Percentiles rank a stretch among this genome's conserved stretches.
phyloP scores from a whole-genome alignment of 140 eudicot species.

The Erigeron philadelphicus region DNA sequence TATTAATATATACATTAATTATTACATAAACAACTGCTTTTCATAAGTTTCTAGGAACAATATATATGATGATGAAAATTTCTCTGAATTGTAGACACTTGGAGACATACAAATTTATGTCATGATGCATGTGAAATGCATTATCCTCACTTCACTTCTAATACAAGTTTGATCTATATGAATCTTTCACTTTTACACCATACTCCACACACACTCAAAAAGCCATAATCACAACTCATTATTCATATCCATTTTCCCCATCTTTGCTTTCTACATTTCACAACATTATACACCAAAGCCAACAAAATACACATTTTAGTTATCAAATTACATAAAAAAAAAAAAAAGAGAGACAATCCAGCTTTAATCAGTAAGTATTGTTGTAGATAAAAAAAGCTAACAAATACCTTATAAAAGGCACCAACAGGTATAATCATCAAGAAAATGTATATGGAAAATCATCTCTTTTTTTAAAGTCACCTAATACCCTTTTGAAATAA shows the following conservation, averaged over 20 bases:
- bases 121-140: constrained; percentile 31
- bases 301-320: background rate
- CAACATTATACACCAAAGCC: background rate
- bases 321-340: background rate
- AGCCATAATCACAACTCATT: constrained; percentile 29
- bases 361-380: no score
- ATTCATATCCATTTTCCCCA: constrained; percentile 9
- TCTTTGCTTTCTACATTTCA: background rate
- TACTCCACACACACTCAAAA: constrained; percentile 28
- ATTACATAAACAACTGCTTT: background rate
- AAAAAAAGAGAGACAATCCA: background rate
- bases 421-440: background rate
- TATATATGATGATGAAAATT: background rate
- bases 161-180: constrained; percentile 24
- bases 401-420: no score
- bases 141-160: constrained; percentile 33
- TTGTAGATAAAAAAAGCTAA: no score
- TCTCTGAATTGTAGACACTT: background rate
- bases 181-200: constrained; percentile 26
- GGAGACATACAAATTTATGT: constrained; percentile 14
- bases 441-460: background rate
- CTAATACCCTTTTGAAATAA: background rate
- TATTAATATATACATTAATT: background rate
- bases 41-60: background rate
- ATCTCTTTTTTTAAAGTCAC: background rate